These are phyloP conservation scores for Isatis lusitanica DNA, from an alignment of 441 rosid species.

Conservation along the genomic window DNA sequence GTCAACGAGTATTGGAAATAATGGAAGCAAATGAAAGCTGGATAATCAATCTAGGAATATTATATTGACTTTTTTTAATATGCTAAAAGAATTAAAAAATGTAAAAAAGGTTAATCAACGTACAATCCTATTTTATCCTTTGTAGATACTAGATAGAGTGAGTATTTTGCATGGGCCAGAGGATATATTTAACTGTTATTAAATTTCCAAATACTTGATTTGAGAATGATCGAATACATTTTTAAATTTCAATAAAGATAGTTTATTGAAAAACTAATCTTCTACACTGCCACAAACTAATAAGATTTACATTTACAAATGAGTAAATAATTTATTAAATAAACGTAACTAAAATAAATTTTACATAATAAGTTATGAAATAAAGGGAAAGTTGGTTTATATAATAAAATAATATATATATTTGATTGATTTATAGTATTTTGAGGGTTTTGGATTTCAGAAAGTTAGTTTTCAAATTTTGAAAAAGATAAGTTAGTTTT, in stretches of 20 bases:
- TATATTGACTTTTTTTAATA: background rate
- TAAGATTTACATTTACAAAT: background rate
- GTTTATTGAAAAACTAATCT: background rate
- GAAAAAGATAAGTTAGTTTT: no score
- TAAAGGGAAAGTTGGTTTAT: no score
- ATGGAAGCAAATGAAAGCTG: constrained; percentile 7
- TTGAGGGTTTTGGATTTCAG: no score
- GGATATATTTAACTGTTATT: background rate
- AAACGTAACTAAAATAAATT: background rate
- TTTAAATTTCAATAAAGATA: background rate
- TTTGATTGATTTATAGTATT: no score
- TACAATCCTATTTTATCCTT: background rate
- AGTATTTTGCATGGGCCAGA: background rate
- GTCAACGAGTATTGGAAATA: constrained; percentile 25
- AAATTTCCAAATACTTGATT: background rate
- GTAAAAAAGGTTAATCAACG: background rate
- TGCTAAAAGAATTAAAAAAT: background rate
- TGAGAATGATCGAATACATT: background rate
- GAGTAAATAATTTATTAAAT: background rate
- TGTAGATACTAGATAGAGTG: no score
- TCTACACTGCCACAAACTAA: background rate
- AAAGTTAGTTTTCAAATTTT: no score
- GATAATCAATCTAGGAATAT: background rate
- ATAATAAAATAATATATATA: no score
- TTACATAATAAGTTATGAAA: background rate